These are phyloP conservation scores for Primulina eburnea DNA, from an alignment of 257 asterid genomes.

Conservation along the genomic window DNA sequence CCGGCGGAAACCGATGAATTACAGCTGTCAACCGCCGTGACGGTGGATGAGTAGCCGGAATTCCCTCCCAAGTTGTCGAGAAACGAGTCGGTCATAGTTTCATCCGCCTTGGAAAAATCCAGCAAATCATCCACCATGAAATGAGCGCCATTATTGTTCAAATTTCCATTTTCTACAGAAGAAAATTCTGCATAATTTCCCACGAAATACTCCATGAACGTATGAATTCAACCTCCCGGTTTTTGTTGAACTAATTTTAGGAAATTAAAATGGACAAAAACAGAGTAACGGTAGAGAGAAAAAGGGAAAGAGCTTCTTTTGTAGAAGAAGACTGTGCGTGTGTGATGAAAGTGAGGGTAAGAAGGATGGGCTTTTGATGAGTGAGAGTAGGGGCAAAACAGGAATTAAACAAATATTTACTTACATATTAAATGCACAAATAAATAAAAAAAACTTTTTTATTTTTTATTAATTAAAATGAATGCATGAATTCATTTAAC, in stretches of 20 bases:
- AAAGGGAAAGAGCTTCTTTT: conserved; percentile 21
- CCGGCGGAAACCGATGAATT: conserved; percentile 36
- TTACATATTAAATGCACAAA: no score
- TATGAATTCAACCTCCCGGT: conserved; percentile 19
- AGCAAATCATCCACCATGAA: conserved; percentile 86
- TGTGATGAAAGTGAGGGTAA: conserved; percentile 31
- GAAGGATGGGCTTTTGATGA: conserved; percentile 70
- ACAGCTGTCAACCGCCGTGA: conserved; percentile 33
- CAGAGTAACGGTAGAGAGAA: conserved; percentile 41
- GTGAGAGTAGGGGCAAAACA: conserved; percentile 42
- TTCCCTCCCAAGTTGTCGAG: conserved; percentile 57
- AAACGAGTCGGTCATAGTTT: conserved; percentile 72
- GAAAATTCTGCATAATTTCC: conserved; percentile 43
- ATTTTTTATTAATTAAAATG: no score
- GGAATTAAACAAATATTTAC: neutral
- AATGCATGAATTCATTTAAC: neutral
- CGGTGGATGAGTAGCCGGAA: conserved; percentile 53
- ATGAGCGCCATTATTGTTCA: conserved; percentile 30
- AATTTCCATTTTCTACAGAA: conserved; percentile 33
- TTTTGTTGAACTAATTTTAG: neutral
- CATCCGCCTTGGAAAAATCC: conserved; percentile 92
- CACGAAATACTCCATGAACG: conserved; percentile 43
- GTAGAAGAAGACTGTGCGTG: conserved; percentile 10
- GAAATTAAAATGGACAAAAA: conserved; percentile 13
- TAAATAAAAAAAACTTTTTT: no score